These are phyloP conservation scores for Dactylellina cionopaga DNA, from an alignment of 2,329 filamentous ascomycete genomes.

Conservation along the genomic window DNA sequence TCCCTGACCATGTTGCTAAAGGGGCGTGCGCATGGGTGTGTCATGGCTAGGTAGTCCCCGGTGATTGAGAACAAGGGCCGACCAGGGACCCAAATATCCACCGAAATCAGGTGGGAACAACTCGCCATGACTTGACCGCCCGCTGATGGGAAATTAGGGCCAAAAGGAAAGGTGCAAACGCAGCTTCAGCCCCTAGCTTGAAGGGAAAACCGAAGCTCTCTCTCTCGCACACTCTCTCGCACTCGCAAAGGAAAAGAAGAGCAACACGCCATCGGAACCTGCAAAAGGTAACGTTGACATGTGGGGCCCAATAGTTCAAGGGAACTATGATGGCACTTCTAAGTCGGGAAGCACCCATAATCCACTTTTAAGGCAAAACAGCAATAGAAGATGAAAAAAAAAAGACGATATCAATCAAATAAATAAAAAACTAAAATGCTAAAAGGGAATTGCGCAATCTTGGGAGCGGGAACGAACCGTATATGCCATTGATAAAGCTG, in stretches of 20 bases:
- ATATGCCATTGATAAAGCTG: slow-evolving; percentile 51
- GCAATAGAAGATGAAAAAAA: slow-evolving; percentile 16
- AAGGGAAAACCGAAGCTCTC: not conserved
- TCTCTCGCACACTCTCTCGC: slow-evolving; percentile 14
- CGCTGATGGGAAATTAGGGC: slow-evolving; percentile 44
- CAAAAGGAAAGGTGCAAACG: slow-evolving; percentile 46
- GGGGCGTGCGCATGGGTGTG: slow-evolving; percentile 45
- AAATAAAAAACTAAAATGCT: slow-evolving; percentile 18
- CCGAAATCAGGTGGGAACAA: slow-evolving; percentile 49
- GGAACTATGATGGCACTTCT: slow-evolving; percentile 32
- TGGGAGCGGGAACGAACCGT: slow-evolving; percentile 46
- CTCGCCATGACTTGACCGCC: slow-evolving; percentile 49
- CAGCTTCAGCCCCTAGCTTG: slow-evolving; percentile 50
- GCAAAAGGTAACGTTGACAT: slow-evolving; percentile 44
- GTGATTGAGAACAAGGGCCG: slow-evolving; percentile 52
- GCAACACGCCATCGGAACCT: slow-evolving; percentile 33
- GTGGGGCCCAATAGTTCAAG: slow-evolving; percentile 23
- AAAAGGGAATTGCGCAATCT: slow-evolving; percentile 41
- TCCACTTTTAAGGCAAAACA: slow-evolving; percentile 43
- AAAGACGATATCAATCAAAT: no score
- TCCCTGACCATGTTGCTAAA: slow-evolving; percentile 49
- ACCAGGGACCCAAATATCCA: slow-evolving; percentile 46
- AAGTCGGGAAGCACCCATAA: slow-evolving; percentile 33
- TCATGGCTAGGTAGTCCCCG: slow-evolving; percentile 47
- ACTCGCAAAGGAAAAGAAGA: slow-evolving; percentile 12